Percentiles rank a stretch among this genome's conserved stretches.
Conservation (phyloP, 31 red algal species). For the Asparagopsis taxiformis region DNA sequence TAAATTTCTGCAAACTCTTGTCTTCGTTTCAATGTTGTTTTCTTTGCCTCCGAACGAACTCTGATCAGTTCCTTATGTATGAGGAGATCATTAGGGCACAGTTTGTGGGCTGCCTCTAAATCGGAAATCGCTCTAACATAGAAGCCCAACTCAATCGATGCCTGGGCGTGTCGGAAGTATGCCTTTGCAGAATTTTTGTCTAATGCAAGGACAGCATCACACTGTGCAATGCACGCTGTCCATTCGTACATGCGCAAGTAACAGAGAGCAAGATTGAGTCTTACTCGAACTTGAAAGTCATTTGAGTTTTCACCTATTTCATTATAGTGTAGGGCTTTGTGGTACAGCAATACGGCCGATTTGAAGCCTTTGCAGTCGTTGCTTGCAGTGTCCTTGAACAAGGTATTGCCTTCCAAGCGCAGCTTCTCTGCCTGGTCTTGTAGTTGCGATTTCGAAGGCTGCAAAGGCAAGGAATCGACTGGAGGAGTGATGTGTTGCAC, state of each 20-base stretch:
- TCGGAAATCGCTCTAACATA: neutral
- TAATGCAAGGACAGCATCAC: slow-evolving; percentile 10
- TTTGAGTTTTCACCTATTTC: neutral
- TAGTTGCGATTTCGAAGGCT: neutral
- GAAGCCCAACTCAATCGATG: neutral
- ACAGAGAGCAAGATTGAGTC: slow-evolving; percentile 1
- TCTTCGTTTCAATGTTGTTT: neutral
- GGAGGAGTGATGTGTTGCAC: neutral
- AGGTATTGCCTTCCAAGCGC: neutral
- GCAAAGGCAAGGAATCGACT: neutral
- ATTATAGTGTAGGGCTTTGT: neutral
- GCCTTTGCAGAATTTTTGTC: slow-evolving; percentile 7
- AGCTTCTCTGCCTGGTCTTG: neutral
- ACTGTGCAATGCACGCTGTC: neutral
- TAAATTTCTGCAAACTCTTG: slow-evolving; percentile 19
- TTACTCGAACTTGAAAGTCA: neutral
- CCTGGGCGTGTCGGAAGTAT: slow-evolving; percentile 3
- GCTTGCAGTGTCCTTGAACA: slow-evolving; percentile 1
- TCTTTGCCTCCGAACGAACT: neutral
- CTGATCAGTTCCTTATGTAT: neutral
- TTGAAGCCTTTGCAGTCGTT: neutral
- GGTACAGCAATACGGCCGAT: neutral
- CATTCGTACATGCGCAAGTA: neutral
- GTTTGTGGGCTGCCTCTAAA: neutral
- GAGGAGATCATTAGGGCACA: neutral